Evolutionary conservation across 2,329 filamentous ascomycete genomes (phyloP), one percentile per base, ranked within the genome.

Genomic region (Bipolaris victoriae): DNA sequence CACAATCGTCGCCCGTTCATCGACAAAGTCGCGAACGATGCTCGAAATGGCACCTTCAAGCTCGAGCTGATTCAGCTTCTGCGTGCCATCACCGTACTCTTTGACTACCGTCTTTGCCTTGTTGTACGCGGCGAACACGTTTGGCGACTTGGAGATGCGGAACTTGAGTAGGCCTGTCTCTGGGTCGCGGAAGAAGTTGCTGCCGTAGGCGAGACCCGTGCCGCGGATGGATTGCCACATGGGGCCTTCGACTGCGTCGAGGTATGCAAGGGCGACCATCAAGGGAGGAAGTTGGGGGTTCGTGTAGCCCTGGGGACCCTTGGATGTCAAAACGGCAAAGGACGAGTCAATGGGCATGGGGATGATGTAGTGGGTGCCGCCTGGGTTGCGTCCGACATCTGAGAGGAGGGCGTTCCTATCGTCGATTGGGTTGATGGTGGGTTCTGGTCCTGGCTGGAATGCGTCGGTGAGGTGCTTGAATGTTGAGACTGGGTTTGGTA

Each of bases 321-420:
- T 84, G 2, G 89, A 83, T 10, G 90, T 90, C 67, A 91, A 87
- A 58, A 93, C 86, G 22, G 89, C 89, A 78, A 92, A 98, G 1
- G 93, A 97, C 41, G 91, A 96, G 78, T 99, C 95, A 49, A 97
- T 89, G 0, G 91, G 87, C 88, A 99, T 95, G 15, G 95, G 92
- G 20, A 98, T 86, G 52, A 99, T 85, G 64, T 91, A 89, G 31
- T 89, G 86, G 35, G 90, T 83, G 5, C 86, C 85, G 13, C 95
- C 95, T 0, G 93, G 90, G 6, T 85, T 86, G 51, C 84, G 83
- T 15, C 92, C 95, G 52, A 91, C 87, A 0, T 86, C 81, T 62
- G 87, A 96, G 52, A 97, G 86, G n/a, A 92, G 83, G 37, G 86
- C 84, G 49, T 85, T 82, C 7, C 88, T 86, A 63, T 88, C 85